phyloP scores from a whole-genome alignment of 345 rosid genomes.

The Eutrema yunnanense region DNA sequence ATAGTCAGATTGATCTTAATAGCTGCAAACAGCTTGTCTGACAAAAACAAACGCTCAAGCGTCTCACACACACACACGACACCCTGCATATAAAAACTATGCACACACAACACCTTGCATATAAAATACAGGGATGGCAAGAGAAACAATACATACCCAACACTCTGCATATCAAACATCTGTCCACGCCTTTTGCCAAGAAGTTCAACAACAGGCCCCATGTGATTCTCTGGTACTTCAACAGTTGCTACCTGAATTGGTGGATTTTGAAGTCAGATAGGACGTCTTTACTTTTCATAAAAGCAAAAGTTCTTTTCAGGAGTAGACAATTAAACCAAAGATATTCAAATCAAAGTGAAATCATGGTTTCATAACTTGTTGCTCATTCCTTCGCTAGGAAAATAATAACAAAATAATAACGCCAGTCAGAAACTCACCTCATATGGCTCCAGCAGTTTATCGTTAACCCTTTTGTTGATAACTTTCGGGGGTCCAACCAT shows the following conservation, averaged over 20 bases:
- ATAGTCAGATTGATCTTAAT: not conserved
- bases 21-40: not conserved
- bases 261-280: conserved; percentile 13
- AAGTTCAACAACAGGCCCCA: conserved; percentile 98
- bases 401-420: not conserved
- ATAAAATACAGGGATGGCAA: conserved; percentile 8
- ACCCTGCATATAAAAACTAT: not conserved
- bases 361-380: conserved; percentile 7
- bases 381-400: not conserved
- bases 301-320: not conserved
- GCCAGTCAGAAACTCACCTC: conserved; percentile 50
- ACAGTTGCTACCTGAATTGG: conserved; percentile 71
- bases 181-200: conserved; percentile 93
- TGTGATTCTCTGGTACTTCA: conserved; percentile 90
- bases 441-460: conserved; percentile 73
- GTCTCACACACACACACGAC: not conserved
- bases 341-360: conserved; percentile 1
- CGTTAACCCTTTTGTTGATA: conserved; percentile 73
- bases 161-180: conserved; percentile 92
- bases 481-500: conserved; percentile 99
- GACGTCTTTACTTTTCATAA: not conserved
- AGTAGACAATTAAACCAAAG: not conserved
- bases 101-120: not conserved
- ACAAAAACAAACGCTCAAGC: not conserved
- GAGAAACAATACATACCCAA: conserved; percentile 45